These are phyloP conservation scores for Pyrus communis DNA, from an alignment of 306 rosid genomes.

Conservation along the genomic window DNA sequence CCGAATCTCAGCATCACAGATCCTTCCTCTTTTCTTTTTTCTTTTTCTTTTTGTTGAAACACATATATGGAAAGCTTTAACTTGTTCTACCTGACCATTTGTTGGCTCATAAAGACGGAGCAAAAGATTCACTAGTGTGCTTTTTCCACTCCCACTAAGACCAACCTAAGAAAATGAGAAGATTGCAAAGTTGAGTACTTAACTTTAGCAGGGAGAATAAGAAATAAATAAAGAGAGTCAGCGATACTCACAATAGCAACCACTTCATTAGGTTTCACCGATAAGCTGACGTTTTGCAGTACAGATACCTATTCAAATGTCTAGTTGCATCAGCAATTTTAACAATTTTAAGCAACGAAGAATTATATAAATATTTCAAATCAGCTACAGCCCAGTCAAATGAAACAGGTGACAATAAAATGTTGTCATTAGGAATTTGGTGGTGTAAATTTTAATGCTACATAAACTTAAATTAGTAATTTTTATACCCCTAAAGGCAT, in stretches of 20 bases:
- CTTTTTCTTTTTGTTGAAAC: not conserved
- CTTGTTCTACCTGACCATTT: constrained; percentile 69
- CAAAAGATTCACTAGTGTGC: constrained; percentile 90
- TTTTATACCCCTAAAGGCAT: not conserved
- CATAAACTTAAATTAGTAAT: not conserved
- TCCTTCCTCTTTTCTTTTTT: not conserved
- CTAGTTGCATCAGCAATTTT: constrained; percentile 13
- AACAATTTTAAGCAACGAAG: constrained; percentile 5
- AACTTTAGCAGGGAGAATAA: constrained; percentile 14
- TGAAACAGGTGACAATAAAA: not conserved
- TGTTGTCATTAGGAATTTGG: not conserved
- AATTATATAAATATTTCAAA: constrained; percentile 6
- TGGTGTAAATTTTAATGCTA: not conserved
- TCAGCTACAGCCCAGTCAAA: constrained; percentile 6
- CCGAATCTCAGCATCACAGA: not conserved
- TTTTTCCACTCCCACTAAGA: constrained; percentile 96
- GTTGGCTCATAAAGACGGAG: constrained; percentile 95
- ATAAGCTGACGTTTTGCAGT: constrained; percentile 56
- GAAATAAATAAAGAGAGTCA: constrained; percentile 13
- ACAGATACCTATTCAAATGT: constrained; percentile 63
- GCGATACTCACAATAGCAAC: constrained; percentile 78
- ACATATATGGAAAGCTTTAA: constrained; percentile 2
- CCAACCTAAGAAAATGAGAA: constrained; percentile 56
- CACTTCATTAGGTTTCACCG: constrained; percentile 75
- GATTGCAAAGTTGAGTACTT: constrained; percentile 3